Conservation (phyloP, 495 filamentous ascomycete species). For the Oidiodendron maius region DNA sequence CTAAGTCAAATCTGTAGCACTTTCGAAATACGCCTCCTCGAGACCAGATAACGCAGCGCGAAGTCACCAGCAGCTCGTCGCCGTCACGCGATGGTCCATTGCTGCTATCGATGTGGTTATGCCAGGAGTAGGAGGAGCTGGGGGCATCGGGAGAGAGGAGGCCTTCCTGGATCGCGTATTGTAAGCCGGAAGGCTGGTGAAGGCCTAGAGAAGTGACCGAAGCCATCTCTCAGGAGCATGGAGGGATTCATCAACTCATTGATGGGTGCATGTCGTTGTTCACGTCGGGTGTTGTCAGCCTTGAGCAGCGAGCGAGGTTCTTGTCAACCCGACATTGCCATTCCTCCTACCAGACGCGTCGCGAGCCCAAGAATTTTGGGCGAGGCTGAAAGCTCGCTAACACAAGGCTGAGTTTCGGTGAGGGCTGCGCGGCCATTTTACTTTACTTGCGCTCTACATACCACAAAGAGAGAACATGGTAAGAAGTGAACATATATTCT, state of each 20-base stretch:
- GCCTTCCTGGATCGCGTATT: conserved; percentile 75
- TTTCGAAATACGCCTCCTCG: conserved; percentile 79
- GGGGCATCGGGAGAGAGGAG: conserved; percentile 67
- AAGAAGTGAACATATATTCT: no score
- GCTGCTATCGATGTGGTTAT: conserved; percentile 42
- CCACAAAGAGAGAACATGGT: no score
- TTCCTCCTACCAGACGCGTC: neutral
- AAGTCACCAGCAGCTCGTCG: conserved; percentile 85
- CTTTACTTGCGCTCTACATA: no score
- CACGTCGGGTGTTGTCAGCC: neutral
- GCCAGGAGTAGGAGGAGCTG: conserved; percentile 67
- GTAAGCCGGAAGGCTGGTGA: conserved; percentile 76
- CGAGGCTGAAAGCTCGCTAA: conserved; percentile 1
- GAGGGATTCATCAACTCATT: conserved; percentile 16
- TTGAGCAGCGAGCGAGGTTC: neutral
- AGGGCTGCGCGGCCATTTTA: neutral
- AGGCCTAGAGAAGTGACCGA: conserved; percentile 81
- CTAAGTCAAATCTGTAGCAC: conserved; percentile 78
- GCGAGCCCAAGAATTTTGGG: neutral
- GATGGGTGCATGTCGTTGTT: conserved; percentile 6
- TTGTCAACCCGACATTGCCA: neutral
- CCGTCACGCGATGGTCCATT: conserved; percentile 25
- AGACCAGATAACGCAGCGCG: conserved; percentile 85
- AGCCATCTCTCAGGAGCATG: conserved; percentile 56
- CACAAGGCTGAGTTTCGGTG: no score